Evolutionary conservation across 305 asterid genomes (phyloP), one percentile per base, ranked within the genome.

Genomic region (Rubia tinctorum): DNA sequence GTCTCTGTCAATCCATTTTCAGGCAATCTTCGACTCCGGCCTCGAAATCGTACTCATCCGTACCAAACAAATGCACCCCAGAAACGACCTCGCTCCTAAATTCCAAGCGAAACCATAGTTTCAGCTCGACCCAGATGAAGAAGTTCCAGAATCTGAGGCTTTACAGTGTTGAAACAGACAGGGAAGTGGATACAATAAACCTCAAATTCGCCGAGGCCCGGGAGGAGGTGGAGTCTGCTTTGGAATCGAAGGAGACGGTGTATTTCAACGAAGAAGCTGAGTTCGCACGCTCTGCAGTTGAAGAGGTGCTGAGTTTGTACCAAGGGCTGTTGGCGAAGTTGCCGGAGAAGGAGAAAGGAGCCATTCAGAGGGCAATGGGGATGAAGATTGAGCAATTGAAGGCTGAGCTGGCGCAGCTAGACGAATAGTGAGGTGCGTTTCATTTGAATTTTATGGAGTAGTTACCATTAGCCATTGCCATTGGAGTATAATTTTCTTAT

Each of bases 181-280:
- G 71, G 71, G 96, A 82, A 82, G 97, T 92, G 76, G 99, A 95
- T 66, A 71, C 59, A 59, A 95, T 95, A 43, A 95, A 95, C 86
- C 86, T 88, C 82, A 95, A 92, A 82, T 95, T 95, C 71, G 95
- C 94, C 27, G 99, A 92, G 83, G 99, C 99, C 18, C 87, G 99
- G 73, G 99, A 95, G 84, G 99, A 95, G 90, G 87, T 95, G 72
- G 99, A 95, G 23, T 81, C 93, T 61, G 99, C 99, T 14, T 73
- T 95, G 98, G 98, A 92, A 23, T 90, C 97, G 10, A 92, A 92
- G 56, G 99, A 95, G 75, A 92, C 99, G 0, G 96, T 92, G 58
- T 95, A 95, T 77, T 92, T 95, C 73, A 84, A 95, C 73, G 98
- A 95, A 71, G 97, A 95, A 87, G 98, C 98, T 59, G 96, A 88